These are phyloP conservation scores for Caloboletus inedulis DNA, from an alignment of 1,284 basidiomycete species.

Conservation along the genomic window DNA sequence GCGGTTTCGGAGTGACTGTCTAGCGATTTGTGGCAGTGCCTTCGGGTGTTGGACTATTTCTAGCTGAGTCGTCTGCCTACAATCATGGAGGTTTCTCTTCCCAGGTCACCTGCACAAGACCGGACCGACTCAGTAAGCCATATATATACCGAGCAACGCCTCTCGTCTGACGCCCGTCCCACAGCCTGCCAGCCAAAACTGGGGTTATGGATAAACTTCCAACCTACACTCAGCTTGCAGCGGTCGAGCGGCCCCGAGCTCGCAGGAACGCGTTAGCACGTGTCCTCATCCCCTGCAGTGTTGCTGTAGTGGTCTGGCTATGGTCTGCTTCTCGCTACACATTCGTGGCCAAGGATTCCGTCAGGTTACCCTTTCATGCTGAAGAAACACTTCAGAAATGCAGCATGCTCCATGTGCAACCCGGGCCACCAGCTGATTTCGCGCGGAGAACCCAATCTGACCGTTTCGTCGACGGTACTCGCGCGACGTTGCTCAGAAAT, in stretches of 20 bases:
- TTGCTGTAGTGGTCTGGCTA: constrained; percentile 18
- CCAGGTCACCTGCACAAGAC: not conserved
- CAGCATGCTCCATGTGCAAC: constrained; percentile 26
- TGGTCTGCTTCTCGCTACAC: constrained; percentile 18
- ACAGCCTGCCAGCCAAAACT: not conserved
- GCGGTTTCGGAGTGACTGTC: too few relatives aligned
- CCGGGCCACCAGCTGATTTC: constrained; percentile 37
- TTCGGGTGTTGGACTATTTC: not conserved
- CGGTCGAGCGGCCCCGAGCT: constrained; percentile 7
- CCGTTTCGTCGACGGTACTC: constrained; percentile 55
- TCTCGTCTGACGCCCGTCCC: not conserved
- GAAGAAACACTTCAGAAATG: constrained; percentile 30
- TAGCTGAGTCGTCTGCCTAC: not conserved
- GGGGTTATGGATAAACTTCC: constrained; percentile 32
- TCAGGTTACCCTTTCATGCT: constrained; percentile 27
- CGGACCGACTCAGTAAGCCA: not conserved
- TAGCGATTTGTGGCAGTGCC: constrained; percentile 16
- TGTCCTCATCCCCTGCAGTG: constrained; percentile 20
- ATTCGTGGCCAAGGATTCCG: constrained; percentile 1
- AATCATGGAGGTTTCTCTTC: not conserved
- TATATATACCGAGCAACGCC: constrained; percentile 2
- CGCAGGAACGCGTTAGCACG: constrained; percentile 14
- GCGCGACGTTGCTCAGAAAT: constrained; percentile 57
- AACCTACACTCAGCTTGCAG: constrained; percentile 8
- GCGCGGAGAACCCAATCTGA: constrained; percentile 50